Evolutionary conservation across 2,329 filamentous ascomycete genomes (phyloP), one percentile per base, ranked within the genome.

Genomic region (Lasiodiplodia citricola): DNA sequence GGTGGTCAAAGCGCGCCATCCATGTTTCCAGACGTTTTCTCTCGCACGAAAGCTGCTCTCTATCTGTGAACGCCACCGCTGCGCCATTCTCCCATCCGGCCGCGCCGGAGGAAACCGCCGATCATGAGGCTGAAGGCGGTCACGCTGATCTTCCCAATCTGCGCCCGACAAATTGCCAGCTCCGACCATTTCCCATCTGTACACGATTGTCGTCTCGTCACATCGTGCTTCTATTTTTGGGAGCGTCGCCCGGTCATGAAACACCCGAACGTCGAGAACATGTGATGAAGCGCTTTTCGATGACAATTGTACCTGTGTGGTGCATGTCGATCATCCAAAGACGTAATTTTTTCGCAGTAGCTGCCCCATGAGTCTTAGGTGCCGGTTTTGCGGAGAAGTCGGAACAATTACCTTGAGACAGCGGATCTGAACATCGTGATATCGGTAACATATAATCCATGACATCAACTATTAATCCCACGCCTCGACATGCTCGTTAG

Each of bases 311-410:
- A 56, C 44, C 10, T 25, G 21, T 3, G 47, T 62, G 52, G 44
- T 16, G 44, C 44, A 63, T 63, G 60, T 52, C 44, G 60, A 64
- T 64, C 60, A 18, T 11, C 57, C 47, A 47, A 10, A 25, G 23
- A 63, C 44, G 58, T 63, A 63, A 51, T 63, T 38, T 63, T 31
- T 18, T 63, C 58, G 58, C 23, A 63, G 58, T n/a, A 38, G 58
- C 58, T 63, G 58, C 58, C 41, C 28, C 41, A 63, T 63, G 58
- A 28, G 60, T 64, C 44, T 52, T 25, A 38, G 28, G 13, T 11
- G 52, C 60, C 60, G 47, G 7, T 37, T 64, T 38, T 64, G 47
- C 60, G 60, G 60, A 52, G 60, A 52, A 25, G 47, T 52, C 47
- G 60, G 31, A 52, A 28, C 44, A 31, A 38, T 64, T n/a, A 64